Percentiles rank a stretch among this genome's conserved stretches.
Evolutionary conservation across 441 rosid species (phyloP).

Genomic region (Omphalea diandra): DNA sequence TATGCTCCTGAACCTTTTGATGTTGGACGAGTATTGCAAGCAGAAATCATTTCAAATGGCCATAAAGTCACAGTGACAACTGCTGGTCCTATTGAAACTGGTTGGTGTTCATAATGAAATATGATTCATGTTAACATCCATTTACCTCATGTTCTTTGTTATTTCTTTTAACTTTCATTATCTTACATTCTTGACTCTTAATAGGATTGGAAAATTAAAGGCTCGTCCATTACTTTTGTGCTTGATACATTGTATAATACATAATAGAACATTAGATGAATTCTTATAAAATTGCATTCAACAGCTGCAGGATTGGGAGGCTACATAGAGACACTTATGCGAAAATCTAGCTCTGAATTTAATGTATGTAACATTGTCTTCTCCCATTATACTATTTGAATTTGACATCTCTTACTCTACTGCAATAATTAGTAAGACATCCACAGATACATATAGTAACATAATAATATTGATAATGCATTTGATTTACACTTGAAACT

Average conservation of each 20-base stretch:
- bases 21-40: slow-evolving; percentile 74
- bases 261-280: slow-evolving; percentile 9
- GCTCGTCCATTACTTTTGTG: neutral
- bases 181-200: neutral
- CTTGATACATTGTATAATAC: neutral
- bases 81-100: slow-evolving; percentile 55
- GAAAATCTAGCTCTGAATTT: slow-evolving; percentile 85
- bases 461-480: neutral
- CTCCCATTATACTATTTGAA: neutral
- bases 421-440: neutral
- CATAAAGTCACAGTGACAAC: slow-evolving; percentile 61
- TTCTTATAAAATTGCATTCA: slow-evolving; percentile 27
- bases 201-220: slow-evolving; percentile 2
- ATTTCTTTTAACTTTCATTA: neutral
- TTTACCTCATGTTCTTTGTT: too few relatives aligned
- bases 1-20: slow-evolving; percentile 98
- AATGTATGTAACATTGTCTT: slow-evolving; percentile 45
- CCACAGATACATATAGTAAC: neutral
- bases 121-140: slow-evolving; percentile 4
- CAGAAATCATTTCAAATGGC: slow-evolving; percentile 64
- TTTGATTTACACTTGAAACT: neutral
- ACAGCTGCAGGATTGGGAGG: slow-evolving; percentile 75
- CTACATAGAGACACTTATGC: slow-evolving; percentile 64
- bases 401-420: neutral
- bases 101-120: slow-evolving; percentile 38